Base-by-base conservation (phyloP, 208 protist genomes). In the Trypanosoma theileri region DNA sequence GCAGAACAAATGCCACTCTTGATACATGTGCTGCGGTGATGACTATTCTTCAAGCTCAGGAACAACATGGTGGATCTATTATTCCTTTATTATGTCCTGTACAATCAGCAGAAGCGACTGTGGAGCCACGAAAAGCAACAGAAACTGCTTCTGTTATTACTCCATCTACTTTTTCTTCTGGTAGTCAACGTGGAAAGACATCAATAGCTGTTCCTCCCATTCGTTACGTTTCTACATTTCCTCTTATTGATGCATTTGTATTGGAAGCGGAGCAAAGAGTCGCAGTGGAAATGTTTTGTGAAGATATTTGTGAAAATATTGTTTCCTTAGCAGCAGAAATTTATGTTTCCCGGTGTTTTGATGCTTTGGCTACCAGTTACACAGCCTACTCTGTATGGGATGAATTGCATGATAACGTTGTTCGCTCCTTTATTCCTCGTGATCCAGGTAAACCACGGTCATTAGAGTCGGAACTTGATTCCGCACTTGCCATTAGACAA, bases 321-420 rank as follows among this genome's bases (percentile, higher is more conserved):
- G 88, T 93, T 0, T 66, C 86, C 24, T 22, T 51, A 0, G 81
- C 80, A 0, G 80, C 84, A 17, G 57, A 77, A 11, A 68, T 86
- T 9, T 90, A 92, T 71, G 77, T 80, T 0, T 59, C 80, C 1
- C 84, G 82, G 45, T 81, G 55, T 10, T 80, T 92, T 44, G 88
- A 93, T 73, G 51, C 73, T 21, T 66, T 91, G 28, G 69, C 81
- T 35, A 75, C 74, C 54, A 67, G 67, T 12, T 96, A 93, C 78
- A 89, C 88, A 16, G 83, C 91, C 0, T 76, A 73, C 17, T 73
- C 88, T 12, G 73, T 85, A 14, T 96, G 91, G 91, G 86, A 92
- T 42, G 88, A 92, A 56, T 51, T 93, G 56, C 71, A 79, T 24
- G 71, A 82, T 28, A 55, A 81, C 1, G 84, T 95, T 4, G 77